These are phyloP conservation scores for Camellia oleifera DNA, from an alignment of 179 eudicot species.

Conservation along the genomic window DNA sequence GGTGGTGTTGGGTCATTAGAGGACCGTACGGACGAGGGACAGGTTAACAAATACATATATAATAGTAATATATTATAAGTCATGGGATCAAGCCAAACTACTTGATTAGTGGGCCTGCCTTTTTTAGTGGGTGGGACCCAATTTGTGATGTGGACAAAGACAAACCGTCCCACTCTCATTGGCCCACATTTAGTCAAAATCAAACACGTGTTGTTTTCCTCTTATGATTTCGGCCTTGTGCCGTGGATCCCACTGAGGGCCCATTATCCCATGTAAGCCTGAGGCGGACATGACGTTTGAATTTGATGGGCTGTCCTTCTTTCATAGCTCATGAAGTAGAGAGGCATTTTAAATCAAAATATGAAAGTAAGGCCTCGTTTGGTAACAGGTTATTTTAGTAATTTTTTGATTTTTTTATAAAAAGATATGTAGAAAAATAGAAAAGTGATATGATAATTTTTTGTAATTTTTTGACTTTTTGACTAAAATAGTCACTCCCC, in stretches of 20 bases:
- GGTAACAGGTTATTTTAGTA: too few relatives aligned
- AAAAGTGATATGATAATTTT: too few relatives aligned
- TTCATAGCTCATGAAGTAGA: too few relatives aligned
- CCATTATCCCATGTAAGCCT: neutral
- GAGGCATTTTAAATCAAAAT: too few relatives aligned
- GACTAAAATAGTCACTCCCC: too few relatives aligned
- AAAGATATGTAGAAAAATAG: too few relatives aligned
- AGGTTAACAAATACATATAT: neutral
- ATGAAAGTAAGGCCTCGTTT: too few relatives aligned
- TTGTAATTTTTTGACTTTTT: too few relatives aligned
- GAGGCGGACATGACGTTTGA: constrained; percentile 10
- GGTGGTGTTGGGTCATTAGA: neutral
- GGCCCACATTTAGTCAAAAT: neutral
- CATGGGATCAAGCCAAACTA: neutral
- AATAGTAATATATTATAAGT: too few relatives aligned
- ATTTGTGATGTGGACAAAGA: neutral
- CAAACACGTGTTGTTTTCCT: neutral
- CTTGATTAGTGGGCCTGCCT: neutral
- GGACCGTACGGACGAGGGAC: neutral
- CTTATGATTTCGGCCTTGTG: neutral
- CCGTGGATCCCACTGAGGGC: neutral
- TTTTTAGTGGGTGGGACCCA: neutral
- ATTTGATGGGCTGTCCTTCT: neutral
- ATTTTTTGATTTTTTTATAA: too few relatives aligned
- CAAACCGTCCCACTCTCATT: neutral